A percentile compares a stretch with the other conserved stretches of the same genome.
Evolutionary conservation across 2,329 filamentous ascomycete genomes (phyloP).

Genomic region (Neopestalotiopsis clavispora): DNA sequence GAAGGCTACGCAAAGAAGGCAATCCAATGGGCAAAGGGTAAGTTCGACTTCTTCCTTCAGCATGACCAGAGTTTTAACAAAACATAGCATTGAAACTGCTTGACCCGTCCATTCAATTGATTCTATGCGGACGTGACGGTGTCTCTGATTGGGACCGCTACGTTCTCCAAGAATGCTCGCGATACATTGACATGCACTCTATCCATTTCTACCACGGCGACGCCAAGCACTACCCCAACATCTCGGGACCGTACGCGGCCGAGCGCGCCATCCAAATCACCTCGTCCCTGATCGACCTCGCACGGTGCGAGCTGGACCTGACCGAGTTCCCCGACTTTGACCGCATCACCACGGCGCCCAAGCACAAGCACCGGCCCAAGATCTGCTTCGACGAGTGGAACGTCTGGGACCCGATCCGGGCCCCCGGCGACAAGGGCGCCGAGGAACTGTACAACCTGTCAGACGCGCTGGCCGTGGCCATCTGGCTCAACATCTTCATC

Average conservation of each 20-base stretch:
- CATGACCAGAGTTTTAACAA: not conserved
- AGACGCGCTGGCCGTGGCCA: conserved; percentile 74
- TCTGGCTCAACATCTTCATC: conserved; percentile 79
- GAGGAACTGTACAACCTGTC: conserved; percentile 78
- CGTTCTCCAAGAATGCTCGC: conserved; percentile 71
- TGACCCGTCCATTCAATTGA: conserved; percentile 71
- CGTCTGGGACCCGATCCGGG: conserved; percentile 76
- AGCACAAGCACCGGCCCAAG: conserved; percentile 42
- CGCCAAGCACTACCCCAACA: conserved; percentile 13
- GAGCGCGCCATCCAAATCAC: conserved; percentile 77
- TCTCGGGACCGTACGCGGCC: conserved; percentile 47
- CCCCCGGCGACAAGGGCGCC: conserved; percentile 72
- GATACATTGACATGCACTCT: conserved; percentile 77
- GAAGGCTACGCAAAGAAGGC: conserved; percentile 73
- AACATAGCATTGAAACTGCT: conserved; percentile 64
- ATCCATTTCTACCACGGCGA: conserved; percentile 70
- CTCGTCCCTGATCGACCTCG: conserved; percentile 72
- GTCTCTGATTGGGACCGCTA: conserved; percentile 74
- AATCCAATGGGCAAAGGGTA: conserved; percentile 70
- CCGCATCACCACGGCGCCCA: conserved; percentile 5
- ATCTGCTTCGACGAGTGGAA: conserved; percentile 91
- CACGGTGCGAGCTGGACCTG: conserved; percentile 68
- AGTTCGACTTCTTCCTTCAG: not conserved
- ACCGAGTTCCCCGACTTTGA: conserved; percentile 56
- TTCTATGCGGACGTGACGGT: conserved; percentile 77